phyloP scores from a whole-genome alignment of 257 asterid genomes.

The Schizonepeta tenuifolia region DNA sequence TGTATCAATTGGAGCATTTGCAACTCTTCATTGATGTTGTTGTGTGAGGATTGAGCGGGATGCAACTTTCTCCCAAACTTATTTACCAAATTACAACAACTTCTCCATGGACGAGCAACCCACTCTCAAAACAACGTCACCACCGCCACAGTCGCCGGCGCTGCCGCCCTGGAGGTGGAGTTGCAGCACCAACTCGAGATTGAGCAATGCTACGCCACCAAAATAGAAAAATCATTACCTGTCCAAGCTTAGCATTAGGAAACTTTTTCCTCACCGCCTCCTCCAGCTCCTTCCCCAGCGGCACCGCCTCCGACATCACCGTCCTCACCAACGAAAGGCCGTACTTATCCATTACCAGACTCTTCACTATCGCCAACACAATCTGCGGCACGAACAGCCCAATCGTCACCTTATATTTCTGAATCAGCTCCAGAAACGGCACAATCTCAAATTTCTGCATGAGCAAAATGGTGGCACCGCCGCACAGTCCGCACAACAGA shows the following conservation, averaged over 20 bases:
- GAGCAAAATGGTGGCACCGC: constrained; percentile 78
- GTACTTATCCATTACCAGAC: constrained; percentile 66
- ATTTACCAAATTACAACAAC: too few species aligned
- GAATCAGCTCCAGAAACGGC: constrained; percentile 69
- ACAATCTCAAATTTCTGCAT: constrained; percentile 83
- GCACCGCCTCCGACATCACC: constrained; percentile 99
- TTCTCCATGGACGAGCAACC: too few species aligned
- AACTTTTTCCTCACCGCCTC: constrained; percentile 77
- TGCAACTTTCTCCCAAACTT: too few species aligned
- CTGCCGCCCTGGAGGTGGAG: too few species aligned
- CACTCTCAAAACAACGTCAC: too few species aligned
- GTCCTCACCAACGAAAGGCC: constrained; percentile 83
- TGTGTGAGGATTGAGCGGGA: too few species aligned
- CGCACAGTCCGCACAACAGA: constrained; percentile 83
- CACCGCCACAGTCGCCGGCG: too few species aligned
- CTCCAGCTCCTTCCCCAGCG: constrained; percentile 93
- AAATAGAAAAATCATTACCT: too few species aligned
- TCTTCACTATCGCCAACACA: constrained; percentile 74
- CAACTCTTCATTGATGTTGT: too few species aligned
- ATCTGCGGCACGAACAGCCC: constrained; percentile 96
- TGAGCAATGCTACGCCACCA: too few species aligned
- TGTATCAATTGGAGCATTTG: too few species aligned
- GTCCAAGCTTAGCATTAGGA: constrained; percentile 86
- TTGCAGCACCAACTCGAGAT: too few species aligned
- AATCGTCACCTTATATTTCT: constrained; percentile 71